These are phyloP conservation scores for Tolypocladium ovalisporum DNA, from an alignment of 2,329 filamentous ascomycete species.

Conservation along the genomic window DNA sequence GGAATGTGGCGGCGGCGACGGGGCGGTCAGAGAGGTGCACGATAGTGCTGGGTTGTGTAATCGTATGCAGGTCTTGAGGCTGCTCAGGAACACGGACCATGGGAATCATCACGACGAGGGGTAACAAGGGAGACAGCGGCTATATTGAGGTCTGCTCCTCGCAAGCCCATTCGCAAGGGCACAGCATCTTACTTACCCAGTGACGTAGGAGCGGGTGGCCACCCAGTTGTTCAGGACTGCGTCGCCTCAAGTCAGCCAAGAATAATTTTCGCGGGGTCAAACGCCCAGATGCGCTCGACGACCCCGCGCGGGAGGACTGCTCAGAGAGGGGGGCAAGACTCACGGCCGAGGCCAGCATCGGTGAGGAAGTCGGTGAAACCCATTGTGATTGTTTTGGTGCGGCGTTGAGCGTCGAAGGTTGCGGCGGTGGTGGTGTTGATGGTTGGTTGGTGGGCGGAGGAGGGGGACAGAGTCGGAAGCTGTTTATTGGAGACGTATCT, in stretches of 20 bases:
- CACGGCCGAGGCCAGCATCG: constrained; percentile 42
- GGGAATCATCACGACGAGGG: background rate
- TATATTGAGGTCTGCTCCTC: background rate
- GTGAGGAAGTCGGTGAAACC: constrained; percentile 56
- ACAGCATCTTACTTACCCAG: constrained; percentile 57
- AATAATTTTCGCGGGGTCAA: background rate
- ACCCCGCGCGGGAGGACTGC: no score
- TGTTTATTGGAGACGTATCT: background rate
- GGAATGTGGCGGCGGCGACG: background rate
- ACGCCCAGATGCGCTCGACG: background rate
- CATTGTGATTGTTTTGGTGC: constrained; percentile 31
- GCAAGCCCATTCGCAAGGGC: background rate
- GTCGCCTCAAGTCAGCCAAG: background rate
- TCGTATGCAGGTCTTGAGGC: background rate
- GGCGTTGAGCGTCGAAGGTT: background rate
- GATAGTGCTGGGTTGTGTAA: background rate
- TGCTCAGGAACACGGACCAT: background rate
- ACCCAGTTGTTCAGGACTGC: constrained; percentile 59
- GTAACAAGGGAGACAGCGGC: background rate
- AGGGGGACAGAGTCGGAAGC: background rate
- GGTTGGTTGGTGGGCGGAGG: background rate
- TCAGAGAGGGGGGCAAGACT: constrained; percentile 2
- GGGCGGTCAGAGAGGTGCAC: background rate
- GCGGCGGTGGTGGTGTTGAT: background rate
- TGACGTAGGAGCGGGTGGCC: constrained; percentile 64